These are phyloP conservation scores for Clonostachys byssicola DNA, from an alignment of 2,329 filamentous ascomycete genomes.

Conservation along the genomic window DNA sequence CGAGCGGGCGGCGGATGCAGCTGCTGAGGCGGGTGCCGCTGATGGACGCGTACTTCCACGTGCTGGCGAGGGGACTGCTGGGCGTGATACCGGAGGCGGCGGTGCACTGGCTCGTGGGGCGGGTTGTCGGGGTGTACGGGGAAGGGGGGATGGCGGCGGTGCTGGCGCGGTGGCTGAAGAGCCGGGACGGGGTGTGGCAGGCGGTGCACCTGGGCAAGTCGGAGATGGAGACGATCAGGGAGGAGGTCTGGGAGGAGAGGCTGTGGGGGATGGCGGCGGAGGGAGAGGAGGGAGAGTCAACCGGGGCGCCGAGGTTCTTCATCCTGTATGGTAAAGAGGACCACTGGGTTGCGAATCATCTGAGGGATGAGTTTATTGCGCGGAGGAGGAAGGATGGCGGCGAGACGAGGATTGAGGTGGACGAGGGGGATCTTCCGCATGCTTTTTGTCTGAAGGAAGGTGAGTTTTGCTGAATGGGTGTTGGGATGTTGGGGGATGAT, in stretches of 20 bases:
- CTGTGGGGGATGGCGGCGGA: slow-evolving; percentile 43
- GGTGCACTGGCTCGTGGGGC: slow-evolving; percentile 41
- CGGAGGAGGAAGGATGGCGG: slow-evolving; percentile 28
- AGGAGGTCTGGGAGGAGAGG: slow-evolving; percentile 55
- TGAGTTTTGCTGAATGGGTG: slow-evolving; percentile 12
- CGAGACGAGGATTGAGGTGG: slow-evolving; percentile 45
- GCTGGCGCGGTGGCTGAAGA: slow-evolving; percentile 44
- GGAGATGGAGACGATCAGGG: slow-evolving; percentile 54
- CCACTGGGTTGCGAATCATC: slow-evolving; percentile 56
- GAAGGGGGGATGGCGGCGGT: slow-evolving; percentile 21
- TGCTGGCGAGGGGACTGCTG: slow-evolving; percentile 34
- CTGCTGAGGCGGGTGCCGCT: slow-evolving; percentile 34
- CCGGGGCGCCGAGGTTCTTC: slow-evolving; percentile 43
- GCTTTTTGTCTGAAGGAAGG: slow-evolving; percentile 48
- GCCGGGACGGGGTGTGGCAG: slow-evolving; percentile 54
- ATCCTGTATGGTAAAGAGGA: slow-evolving; percentile 58
- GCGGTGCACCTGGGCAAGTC: slow-evolving; percentile 54
- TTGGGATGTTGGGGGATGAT: no score
- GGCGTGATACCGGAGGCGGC: slow-evolving; percentile 29
- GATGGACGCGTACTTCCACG: slow-evolving; percentile 33
- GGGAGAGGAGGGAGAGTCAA: neutral
- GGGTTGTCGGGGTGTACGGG: slow-evolving; percentile 31
- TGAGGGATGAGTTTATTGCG: slow-evolving; percentile 52
- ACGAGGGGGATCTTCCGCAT: slow-evolving; percentile 53
- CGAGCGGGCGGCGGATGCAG: slow-evolving; percentile 39